Evolutionary conservation across 768 basidiomycete genomes (phyloP).

Genomic region (Lyophyllum atratum): DNA sequence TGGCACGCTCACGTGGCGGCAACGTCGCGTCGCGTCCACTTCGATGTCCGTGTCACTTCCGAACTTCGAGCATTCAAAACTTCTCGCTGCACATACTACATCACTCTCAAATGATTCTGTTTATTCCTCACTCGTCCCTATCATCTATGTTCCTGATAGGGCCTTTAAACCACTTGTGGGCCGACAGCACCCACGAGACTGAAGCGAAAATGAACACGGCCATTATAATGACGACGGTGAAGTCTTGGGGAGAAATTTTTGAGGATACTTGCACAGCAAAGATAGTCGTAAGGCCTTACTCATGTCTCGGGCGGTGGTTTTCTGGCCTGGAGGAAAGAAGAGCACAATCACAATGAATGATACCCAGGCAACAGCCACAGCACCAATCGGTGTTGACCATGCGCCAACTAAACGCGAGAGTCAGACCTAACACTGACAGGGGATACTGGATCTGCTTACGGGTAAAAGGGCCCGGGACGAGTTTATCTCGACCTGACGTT

Average conservation of each 20-base stretch:
- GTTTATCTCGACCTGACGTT: conserved; percentile 61
- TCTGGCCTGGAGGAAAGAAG: conserved; percentile 44
- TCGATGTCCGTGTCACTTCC: not conserved
- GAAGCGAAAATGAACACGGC: conserved; percentile 66
- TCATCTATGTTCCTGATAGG: not conserved
- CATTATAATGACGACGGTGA: conserved; percentile 66
- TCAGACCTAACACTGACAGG: not conserved
- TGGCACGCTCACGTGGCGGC: not conserved
- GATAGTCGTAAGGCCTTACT: conserved; percentile 41
- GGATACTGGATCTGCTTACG: conserved; percentile 8
- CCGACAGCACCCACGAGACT: conserved; percentile 65
- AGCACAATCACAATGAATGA: conserved; percentile 60
- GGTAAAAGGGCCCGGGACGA: conserved; percentile 60
- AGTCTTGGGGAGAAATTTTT: conserved; percentile 44
- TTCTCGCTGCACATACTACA: no score
- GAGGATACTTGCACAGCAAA: not conserved
- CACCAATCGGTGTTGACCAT: conserved; percentile 62
- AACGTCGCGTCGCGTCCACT: not conserved
- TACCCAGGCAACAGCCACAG: conserved; percentile 67
- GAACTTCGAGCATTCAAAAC: not conserved
- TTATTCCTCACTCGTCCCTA: no score
- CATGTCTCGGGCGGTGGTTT: conserved; percentile 46
- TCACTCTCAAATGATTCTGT: no score
- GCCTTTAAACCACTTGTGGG: conserved; percentile 64
- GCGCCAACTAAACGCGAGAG: conserved; percentile 38